Percentiles rank a stretch among this genome's conserved stretches.
Conservation (phyloP, 2,329 filamentous ascomycete species). For the Fusarium drepaniforme region DNA sequence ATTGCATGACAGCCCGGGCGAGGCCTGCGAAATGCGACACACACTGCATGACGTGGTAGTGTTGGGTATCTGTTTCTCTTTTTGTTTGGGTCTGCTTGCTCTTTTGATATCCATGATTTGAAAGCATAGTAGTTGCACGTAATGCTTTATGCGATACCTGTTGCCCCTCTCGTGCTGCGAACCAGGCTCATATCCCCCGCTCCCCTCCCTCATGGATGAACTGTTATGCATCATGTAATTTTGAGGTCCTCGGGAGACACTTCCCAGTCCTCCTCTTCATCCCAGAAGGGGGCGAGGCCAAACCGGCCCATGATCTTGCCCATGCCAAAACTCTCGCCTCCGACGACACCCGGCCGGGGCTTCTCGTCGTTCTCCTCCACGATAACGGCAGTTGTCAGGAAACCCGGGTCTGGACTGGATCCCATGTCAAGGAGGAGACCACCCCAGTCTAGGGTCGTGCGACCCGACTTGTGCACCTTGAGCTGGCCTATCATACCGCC, state of each 20-base stretch:
- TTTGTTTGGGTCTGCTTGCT: conserved; percentile 1
- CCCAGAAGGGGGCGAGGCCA: conserved; percentile 69
- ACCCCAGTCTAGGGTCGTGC: conserved; percentile 73
- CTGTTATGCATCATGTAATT: conserved; percentile 17
- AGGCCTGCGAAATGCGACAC: not conserved
- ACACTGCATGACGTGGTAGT: not conserved
- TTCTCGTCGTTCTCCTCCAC: conserved; percentile 70
- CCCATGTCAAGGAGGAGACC: conserved; percentile 66
- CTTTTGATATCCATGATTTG: not conserved
- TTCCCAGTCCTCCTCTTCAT: conserved; percentile 69
- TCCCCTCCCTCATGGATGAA: not conserved
- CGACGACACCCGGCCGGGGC: conserved; percentile 53
- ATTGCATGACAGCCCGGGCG: not conserved
- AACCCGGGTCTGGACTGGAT: conserved; percentile 65
- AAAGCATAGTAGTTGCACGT: not conserved
- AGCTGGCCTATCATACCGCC: conserved; percentile 72
- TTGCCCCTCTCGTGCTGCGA: not conserved
- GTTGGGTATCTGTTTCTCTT: conserved; percentile 26
- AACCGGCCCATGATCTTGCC: conserved; percentile 74
- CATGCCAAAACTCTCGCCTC: conserved; percentile 70
- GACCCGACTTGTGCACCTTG: conserved; percentile 71
- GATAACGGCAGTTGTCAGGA: conserved; percentile 70
- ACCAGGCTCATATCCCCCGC: not conserved
- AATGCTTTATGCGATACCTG: not conserved
- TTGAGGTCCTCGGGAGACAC: conserved; percentile 53